Base-by-base conservation (phyloP, 1,284 basidiomycete genomes). In the Ustilago shanxiensis region DNA sequence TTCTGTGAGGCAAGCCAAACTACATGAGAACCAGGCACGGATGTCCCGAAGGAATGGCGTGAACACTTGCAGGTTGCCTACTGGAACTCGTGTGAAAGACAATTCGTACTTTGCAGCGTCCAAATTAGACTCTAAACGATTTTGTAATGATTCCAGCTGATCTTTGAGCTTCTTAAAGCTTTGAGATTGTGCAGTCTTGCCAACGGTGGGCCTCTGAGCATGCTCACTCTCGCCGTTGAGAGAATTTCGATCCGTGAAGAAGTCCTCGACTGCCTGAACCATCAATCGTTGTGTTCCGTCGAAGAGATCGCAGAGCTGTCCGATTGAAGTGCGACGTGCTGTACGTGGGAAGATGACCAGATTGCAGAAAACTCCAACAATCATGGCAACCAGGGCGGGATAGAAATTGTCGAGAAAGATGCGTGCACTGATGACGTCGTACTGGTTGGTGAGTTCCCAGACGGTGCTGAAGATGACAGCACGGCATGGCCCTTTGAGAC, bases 381-480 rank as follows among this genome's bases (percentile, higher is more conserved):
- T 45, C 51, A 77, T 82, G 10, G 77, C 65, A 9, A 82, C 37
- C 20, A 83, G 41, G 6, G 79, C 59, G 0, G 81, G 81, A 45
- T 77, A 80, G 56, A 83, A 83, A 20, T 79, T 53, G 31, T 76
- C 47, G 20, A 77, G 57, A 26, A 84, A 83, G 55, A 78, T 77
- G 35, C 45, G 47, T n/a, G 60, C 62, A n/a, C 20, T 63, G 54
- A 80, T 81, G 5, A 49, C 37, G 8, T 62, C 55, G 44, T 65
- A 64, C 26, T 80, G 73, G 11, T 57, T 54, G 1, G 78, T 80
- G 29, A 85, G 53, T n/a, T 66, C 63, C 81, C 81, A 85, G 2
- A 68, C 51, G 11, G 60, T 59, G 31, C 55, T 50, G 53, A 84
- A 83, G 54, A 85, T 59, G 37, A 61, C 44, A 7, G 76, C 76